Conservation (phyloP, 768 basidiomycete genomes). For the Lyophyllum decastes region DNA sequence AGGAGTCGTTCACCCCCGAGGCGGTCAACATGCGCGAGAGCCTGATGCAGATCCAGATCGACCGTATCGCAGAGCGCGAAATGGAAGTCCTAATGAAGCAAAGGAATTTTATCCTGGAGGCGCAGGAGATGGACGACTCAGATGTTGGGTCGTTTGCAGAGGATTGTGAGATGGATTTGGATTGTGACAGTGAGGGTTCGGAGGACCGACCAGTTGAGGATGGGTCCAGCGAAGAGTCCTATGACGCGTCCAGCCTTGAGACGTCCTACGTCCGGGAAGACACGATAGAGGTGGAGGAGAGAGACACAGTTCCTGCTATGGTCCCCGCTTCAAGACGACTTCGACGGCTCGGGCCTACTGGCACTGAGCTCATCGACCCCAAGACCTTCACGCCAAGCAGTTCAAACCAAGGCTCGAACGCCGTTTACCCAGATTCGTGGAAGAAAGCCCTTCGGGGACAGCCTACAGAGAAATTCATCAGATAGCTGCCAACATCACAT, state of each 20-base stretch:
- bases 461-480: background rate
- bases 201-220: background rate
- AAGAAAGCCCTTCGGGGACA: background rate
- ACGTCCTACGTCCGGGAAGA: background rate
- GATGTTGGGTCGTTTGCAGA: background rate
- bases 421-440: background rate
- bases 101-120: slow-evolving; percentile 1
- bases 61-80: slow-evolving; percentile 11
- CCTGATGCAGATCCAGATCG: background rate
- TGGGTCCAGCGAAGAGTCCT: background rate
- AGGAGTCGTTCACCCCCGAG: slow-evolving; percentile 3
- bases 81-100: slow-evolving; percentile 8
- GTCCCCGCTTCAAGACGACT: background rate
- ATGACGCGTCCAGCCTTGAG: background rate
- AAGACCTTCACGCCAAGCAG: background rate
- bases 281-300: background rate
- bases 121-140: background rate
- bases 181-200: slow-evolving; percentile 6
- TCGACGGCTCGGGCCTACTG: background rate
- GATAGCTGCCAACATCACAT: background rate
- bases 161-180: slow-evolving; percentile 3
- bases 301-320: background rate
- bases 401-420: background rate
- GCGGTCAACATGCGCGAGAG: slow-evolving; percentile 2
- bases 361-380: slow-evolving; percentile 4